These are phyloP conservation scores for Elongisporangium senticosum DNA, from an alignment of 352 stramenopile species.

Conservation along the genomic window DNA sequence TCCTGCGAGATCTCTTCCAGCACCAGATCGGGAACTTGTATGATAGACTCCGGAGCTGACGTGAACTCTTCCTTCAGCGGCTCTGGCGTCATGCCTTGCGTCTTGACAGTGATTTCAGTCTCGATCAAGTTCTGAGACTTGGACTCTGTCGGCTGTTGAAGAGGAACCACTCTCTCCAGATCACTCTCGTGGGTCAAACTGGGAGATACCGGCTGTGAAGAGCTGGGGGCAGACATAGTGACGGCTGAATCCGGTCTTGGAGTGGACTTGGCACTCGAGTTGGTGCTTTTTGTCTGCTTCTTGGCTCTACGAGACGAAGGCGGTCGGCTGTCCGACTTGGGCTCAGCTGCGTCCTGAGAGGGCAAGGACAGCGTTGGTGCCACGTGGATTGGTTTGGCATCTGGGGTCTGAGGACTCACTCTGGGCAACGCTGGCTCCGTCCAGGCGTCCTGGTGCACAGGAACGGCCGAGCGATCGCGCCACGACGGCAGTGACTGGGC, in stretches of 20 bases:
- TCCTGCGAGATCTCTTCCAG: neutral
- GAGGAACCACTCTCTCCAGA: neutral
- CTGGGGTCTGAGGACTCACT: neutral
- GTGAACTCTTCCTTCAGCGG: no score
- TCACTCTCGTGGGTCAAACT: neutral
- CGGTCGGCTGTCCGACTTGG: neutral
- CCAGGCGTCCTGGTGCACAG: neutral
- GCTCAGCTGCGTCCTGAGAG: neutral
- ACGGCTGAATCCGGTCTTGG: neutral
- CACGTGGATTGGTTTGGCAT: neutral
- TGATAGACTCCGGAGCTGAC: neutral
- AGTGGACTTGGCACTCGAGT: neutral
- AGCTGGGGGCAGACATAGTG: no score
- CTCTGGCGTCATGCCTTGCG: no score
- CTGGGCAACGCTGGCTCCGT: neutral
- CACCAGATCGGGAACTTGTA: neutral
- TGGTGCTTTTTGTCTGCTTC: neutral
- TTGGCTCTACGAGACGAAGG: neutral
- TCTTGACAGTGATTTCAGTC: neutral
- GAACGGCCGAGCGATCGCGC: neutral
- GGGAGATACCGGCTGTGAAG: neutral
- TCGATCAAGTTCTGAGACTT: neutral
- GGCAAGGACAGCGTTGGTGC: neutral
- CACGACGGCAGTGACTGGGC: neutral
- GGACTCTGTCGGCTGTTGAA: neutral